Percentiles rank a stretch among this genome's conserved stretches.
These are phyloP conservation scores for Dalbergia cochinchinensis DNA, from an alignment of 306 rosid genomes.

Conservation along the genomic window DNA sequence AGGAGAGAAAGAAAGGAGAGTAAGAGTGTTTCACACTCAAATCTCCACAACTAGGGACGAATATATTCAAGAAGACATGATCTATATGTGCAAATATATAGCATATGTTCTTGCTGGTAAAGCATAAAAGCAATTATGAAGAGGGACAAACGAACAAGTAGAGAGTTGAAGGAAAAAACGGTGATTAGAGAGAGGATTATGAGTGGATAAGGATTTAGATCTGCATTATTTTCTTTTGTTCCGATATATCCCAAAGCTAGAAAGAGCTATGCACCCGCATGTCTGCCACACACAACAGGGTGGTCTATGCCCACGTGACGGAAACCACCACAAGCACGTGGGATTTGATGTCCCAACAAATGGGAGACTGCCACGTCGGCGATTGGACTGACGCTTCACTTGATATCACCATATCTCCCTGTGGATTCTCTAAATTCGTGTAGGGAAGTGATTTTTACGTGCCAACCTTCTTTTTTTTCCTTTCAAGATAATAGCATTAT, in stretches of 20 bases:
- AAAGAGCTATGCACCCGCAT: constrained; percentile 43
- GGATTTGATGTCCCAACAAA: constrained; percentile 51
- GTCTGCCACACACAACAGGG: constrained; percentile 56
- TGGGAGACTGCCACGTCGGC: constrained; percentile 38
- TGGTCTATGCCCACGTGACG: constrained; percentile 67
- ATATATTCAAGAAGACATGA: background rate
- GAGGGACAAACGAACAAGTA: background rate
- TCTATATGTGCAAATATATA: background rate
- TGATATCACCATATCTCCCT: constrained; percentile 24
- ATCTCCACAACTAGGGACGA: constrained; percentile 20
- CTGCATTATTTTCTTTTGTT: constrained; percentile 44
- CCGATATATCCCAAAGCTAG: background rate
- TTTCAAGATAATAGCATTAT: too few relatives aligned
- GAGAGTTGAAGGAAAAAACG: background rate
- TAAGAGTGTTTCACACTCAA: background rate
- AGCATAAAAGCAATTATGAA: background rate
- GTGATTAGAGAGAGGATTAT: background rate
- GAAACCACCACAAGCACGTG: constrained; percentile 61
- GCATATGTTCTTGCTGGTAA: background rate
- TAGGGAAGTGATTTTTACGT: too few relatives aligned
- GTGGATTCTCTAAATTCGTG: constrained; percentile 3
- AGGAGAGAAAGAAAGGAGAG: background rate
- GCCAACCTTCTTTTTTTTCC: too few relatives aligned
- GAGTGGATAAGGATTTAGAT: constrained; percentile 53
- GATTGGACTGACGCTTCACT: constrained; percentile 31